phyloP scores from a whole-genome alignment of 2,329 filamentous ascomycete species.

The Calonectria pteridis region DNA sequence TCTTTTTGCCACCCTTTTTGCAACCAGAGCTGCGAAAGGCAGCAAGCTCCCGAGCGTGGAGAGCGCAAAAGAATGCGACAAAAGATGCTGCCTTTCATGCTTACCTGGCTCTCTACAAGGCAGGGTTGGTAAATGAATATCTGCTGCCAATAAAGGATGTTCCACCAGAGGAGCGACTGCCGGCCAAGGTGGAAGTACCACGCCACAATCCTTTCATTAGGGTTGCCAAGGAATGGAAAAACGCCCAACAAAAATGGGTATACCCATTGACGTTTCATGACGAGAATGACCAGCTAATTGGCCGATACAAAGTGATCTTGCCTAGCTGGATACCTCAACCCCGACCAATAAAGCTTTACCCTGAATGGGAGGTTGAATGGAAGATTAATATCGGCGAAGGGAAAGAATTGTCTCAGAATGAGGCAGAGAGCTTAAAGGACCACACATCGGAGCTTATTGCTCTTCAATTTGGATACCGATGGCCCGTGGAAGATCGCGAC shows the following conservation, averaged over 20 bases:
- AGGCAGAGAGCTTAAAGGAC: constrained; percentile 46
- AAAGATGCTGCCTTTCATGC: constrained; percentile 89
- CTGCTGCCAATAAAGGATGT: constrained; percentile 74
- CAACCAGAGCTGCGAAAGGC: constrained; percentile 55
- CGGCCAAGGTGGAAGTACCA: constrained; percentile 52
- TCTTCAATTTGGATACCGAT: constrained; percentile 63
- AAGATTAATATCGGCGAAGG: constrained; percentile 39
- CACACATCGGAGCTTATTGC: constrained; percentile 61
- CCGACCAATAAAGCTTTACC: constrained; percentile 54
- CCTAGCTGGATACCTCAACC: constrained; percentile 57
- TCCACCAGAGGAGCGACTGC: constrained; percentile 51
- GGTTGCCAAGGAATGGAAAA: constrained; percentile 59
- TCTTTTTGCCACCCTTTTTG: constrained; percentile 79
- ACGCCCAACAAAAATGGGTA: constrained; percentile 33
- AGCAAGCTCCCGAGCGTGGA: constrained; percentile 65
- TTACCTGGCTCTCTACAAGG: constrained; percentile 76
- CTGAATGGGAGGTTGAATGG: constrained; percentile 53
- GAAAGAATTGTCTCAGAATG: constrained; percentile 32
- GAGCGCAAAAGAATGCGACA: constrained; percentile 76
- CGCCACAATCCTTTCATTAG: constrained; percentile 61
- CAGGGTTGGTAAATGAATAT: constrained; percentile 81
- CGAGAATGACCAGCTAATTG: constrained; percentile 44
- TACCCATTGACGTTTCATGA: constrained; percentile 52
- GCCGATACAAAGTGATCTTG: constrained; percentile 58
- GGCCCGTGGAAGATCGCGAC: constrained; percentile 51